Evolutionary conservation across 495 filamentous ascomycete genomes (phyloP).

Genomic region (Rhypophila decipiens): DNA sequence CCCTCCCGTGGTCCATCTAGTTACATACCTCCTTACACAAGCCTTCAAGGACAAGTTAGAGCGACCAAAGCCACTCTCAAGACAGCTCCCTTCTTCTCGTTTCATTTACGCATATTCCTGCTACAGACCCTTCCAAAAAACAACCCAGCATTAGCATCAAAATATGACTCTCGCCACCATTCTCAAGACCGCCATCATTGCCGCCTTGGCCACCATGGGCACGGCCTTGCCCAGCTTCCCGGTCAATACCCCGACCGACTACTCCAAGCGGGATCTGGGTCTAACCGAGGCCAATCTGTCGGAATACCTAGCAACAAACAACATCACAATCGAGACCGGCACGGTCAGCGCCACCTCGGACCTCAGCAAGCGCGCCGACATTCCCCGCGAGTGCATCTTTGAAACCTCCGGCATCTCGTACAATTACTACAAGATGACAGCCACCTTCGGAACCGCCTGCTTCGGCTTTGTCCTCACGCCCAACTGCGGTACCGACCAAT

Average conservation of each 20-base stretch:
- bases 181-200: neutral
- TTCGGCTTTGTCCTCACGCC: neutral
- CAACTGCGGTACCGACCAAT: neutral
- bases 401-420: neutral
- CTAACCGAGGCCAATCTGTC: neutral
- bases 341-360: neutral
- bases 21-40: neutral
- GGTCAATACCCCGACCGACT: neutral
- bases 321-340: neutral
- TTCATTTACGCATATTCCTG: neutral
- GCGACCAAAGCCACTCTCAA: neutral
- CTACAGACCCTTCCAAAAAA: no score
- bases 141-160: neutral
- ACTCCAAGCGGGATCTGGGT: neutral
- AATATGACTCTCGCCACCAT: neutral
- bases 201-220: neutral
- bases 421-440: neutral
- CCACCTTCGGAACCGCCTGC: neutral
- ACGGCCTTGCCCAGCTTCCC: neutral
- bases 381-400: neutral
- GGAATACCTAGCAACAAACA: neutral
- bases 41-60: neutral
- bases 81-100: neutral
- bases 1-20: neutral
- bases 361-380: neutral